Evolutionary conservation across 1,284 basidiomycete species (phyloP).

Genomic region (Naganishia liquefaciens): DNA sequence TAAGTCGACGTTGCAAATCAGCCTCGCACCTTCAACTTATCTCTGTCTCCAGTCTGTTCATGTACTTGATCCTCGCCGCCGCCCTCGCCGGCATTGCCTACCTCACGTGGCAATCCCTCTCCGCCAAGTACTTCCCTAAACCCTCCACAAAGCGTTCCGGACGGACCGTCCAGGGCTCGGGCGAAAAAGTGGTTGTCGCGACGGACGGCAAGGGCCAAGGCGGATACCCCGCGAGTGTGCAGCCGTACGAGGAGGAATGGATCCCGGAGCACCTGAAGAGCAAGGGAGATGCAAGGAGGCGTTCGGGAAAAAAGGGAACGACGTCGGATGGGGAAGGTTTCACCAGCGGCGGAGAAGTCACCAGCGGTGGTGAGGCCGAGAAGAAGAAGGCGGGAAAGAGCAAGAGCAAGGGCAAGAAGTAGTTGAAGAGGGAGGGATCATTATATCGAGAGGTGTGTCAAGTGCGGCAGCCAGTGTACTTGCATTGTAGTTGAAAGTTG

Average conservation of each 20-base stretch:
- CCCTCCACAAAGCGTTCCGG: slow-evolving; percentile 58
- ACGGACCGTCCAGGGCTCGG: slow-evolving; percentile 45
- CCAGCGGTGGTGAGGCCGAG: slow-evolving; percentile 47
- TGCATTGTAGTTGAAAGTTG: background rate
- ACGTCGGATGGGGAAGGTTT: slow-evolving; percentile 38
- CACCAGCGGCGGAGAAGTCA: slow-evolving; percentile 43
- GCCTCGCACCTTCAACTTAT: background rate
- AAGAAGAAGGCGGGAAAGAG: slow-evolving; percentile 36
- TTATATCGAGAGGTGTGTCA: background rate
- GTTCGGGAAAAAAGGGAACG: slow-evolving; percentile 57
- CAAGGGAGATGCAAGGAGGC: slow-evolving; percentile 28
- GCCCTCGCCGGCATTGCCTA: slow-evolving; percentile 68
- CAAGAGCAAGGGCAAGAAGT: slow-evolving; percentile 39
- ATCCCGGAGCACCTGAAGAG: slow-evolving; percentile 80
- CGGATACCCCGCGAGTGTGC: slow-evolving; percentile 59
- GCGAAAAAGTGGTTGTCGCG: slow-evolving; percentile 55
- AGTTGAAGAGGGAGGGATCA: background rate
- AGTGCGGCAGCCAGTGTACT: background rate
- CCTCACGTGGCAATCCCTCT: slow-evolving; percentile 67
- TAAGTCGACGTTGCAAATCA: slow-evolving; percentile 52
- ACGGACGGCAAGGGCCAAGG: slow-evolving; percentile 66
- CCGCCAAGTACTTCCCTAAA: slow-evolving; percentile 55
- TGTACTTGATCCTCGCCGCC: slow-evolving; percentile 71
- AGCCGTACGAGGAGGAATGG: slow-evolving; percentile 86
- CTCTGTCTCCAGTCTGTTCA: slow-evolving; percentile 62